Evolutionary conservation across 345 rosid species (phyloP), one percentile per base, ranked within the genome.

Genomic region (Eucalyptus sp.): DNA sequence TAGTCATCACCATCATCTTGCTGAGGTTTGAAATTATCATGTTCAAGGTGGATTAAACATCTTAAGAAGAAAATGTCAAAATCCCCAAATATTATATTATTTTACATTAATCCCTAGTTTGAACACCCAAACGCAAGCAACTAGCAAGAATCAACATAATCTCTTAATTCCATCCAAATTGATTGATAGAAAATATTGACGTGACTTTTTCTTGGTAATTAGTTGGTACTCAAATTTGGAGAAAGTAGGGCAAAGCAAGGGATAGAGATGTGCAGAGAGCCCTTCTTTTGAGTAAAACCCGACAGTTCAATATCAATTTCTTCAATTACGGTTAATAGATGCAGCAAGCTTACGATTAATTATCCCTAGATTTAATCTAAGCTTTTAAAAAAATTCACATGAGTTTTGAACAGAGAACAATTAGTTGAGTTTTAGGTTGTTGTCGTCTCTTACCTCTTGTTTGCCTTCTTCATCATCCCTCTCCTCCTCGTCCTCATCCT

Each of bases 401-500:
- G n/a, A n/a, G n/a, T n/a, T n/a, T n/a, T n/a, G n/a, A n/a, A n/a
- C n/a, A n/a, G n/a, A n/a, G n/a, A n/a, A n/a, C n/a, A n/a, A n/a
- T n/a, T n/a, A n/a, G n/a, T n/a, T n/a, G n/a, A n/a, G n/a, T n/a
- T n/a, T n/a, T n/a, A n/a, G n/a, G n/a, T n/a, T n/a, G n/a, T n/a
- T 54, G 14, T 54, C 49, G 13, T 52, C 68, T 58, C 15, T 58
- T 22, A 27, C 58, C 87, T 85, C 43, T 11, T 85, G 58, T 50
- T 29, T 33, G 56, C 41, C 86, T 49, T 83, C 96, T 1, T 91
- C 95, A 1, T 91, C 96, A 3, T 93, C 94, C 2, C 83, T 94
- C 4, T 93, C 94, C 31, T 64, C 4, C 0, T 92, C 96, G 0
- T 90, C 95, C 1, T 92, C 96, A 2, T 93, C 94, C 3, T 88